These are phyloP conservation scores for Didymella arachidicola DNA, from an alignment of 2,329 filamentous ascomycete genomes.

Conservation along the genomic window DNA sequence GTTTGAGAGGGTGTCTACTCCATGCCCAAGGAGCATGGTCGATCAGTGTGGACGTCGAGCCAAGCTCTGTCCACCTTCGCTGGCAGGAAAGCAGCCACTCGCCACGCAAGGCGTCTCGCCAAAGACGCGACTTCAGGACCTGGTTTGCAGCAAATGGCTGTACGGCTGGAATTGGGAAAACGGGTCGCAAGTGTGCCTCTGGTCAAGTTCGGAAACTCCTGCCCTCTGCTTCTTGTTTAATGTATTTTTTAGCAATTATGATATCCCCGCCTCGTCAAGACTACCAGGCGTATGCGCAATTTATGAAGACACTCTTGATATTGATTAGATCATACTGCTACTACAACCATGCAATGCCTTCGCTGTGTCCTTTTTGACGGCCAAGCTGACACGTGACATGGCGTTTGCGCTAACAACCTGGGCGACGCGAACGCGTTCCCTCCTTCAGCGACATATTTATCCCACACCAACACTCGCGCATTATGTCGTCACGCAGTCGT, in stretches of 20 bases:
- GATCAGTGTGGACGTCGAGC: slow-evolving; percentile 2
- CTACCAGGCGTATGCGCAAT: slow-evolving; percentile 8
- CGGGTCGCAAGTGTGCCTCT: neutral
- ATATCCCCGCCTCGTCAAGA: slow-evolving; percentile 24
- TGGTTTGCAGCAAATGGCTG: neutral
- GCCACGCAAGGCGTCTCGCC: neutral
- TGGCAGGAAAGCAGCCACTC: neutral
- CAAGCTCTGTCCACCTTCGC: slow-evolving; percentile 3
- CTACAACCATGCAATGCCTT: neutral
- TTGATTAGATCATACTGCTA: neutral
- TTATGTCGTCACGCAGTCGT: slow-evolving; percentile 37
- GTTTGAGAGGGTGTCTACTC: neutral
- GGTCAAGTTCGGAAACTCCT: neutral
- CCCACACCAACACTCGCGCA: neutral
- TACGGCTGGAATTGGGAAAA: neutral
- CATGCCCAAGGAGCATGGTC: neutral
- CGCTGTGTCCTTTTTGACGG: neutral
- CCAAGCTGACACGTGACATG: slow-evolving; percentile 23
- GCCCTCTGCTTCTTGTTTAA: slow-evolving; percentile 10
- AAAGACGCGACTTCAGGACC: neutral
- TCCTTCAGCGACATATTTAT: neutral
- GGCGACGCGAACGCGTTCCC: slow-evolving; percentile 5
- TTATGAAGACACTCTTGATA: neutral
- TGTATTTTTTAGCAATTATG: slow-evolving; percentile 23
- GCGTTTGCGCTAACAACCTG: slow-evolving; percentile 17